Evolutionary conservation across 106 monocot genomes (phyloP).

Genomic region (Iris macrosiphon): DNA sequence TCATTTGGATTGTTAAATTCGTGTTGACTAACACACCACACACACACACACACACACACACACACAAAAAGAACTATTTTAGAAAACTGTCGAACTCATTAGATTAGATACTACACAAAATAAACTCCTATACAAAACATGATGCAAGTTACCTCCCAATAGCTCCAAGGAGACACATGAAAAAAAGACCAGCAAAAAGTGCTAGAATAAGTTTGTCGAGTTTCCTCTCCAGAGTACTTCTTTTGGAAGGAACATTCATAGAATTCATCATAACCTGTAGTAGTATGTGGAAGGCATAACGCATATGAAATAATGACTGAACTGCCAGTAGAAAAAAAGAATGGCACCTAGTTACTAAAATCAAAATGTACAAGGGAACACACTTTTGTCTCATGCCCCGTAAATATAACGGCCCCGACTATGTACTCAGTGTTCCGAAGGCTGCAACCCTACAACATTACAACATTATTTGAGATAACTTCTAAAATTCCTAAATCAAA

Average conservation of each 20-base stretch:
- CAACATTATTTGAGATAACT: too few relatives aligned
- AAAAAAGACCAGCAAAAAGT: conserved; percentile 67
- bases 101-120: too few relatives aligned
- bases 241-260: conserved; percentile 95
- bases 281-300: neutral
- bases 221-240: conserved; percentile 94
- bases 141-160: conserved; percentile 94
- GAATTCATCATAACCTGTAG: conserved; percentile 97
- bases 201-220: conserved; percentile 90
- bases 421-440: conserved; percentile 89
- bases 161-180: conserved; percentile 91
- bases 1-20: too few relatives aligned
- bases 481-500: too few relatives aligned
- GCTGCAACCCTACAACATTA: conserved; percentile 68
- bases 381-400: conserved; percentile 91
- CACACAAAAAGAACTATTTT: too few relatives aligned
- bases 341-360: neutral
- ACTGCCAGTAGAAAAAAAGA: neutral
- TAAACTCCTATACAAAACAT: too few relatives aligned
- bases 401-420: conserved; percentile 81
- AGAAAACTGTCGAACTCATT: too few relatives aligned
- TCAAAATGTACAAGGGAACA: neutral
- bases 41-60: too few relatives aligned
- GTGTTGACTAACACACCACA: too few relatives aligned
- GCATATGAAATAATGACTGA: neutral